Evolutionary conservation across 805 yeast genomes (phyloP), one percentile per base, ranked within the genome.

Genomic region (Candida fluviatilis): DNA sequence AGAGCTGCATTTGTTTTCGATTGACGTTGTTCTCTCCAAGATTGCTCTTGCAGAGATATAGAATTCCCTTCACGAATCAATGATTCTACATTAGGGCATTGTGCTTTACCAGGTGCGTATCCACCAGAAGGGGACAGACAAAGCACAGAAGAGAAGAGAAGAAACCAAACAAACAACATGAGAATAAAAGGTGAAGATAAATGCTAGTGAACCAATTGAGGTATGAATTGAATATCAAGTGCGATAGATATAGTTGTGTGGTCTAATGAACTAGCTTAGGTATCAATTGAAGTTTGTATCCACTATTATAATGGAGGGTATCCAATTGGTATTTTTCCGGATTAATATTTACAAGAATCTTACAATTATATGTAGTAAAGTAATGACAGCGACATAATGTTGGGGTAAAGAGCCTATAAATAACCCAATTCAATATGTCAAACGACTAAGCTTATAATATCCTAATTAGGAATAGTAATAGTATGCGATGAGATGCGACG

Each of bases 61-160:
- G 50, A 37, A 32, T 50, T 41, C 10, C 51, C 65, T 38, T 57
- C 51, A 43, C 69, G 45, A 8, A 59, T 33, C 12, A 58, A 48
- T 14, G 28, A 37, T 14, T 49, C 50, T 1, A 34, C 38, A 11
- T 27, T 21, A 2, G 66, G 68, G 41, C 68, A 62, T 18, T 47
- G 39, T 11, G 50, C 62, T 11, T 17, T 12, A 2, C 54, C 57
- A 17, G 69, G 69, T 2, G 67, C 65, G 42, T 59, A 62, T 1
- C 51, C 49, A 4, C 50, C 51, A 5, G 52, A 24, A 18, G 35
- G 29, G n/a, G 29, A 26, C 29, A 26, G 29, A 6, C 29, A 6
- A 10, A 26, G 15, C 13, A 26, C 29, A 5, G 29, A 26, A 6
- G 29, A 6, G 7, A 26, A 5, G n/a, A 26, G 15, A 5, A 26